Evolutionary conservation across 345 rosid genomes (phyloP), one percentile per base, ranked within the genome.

Genomic region (Mangifera indica): DNA sequence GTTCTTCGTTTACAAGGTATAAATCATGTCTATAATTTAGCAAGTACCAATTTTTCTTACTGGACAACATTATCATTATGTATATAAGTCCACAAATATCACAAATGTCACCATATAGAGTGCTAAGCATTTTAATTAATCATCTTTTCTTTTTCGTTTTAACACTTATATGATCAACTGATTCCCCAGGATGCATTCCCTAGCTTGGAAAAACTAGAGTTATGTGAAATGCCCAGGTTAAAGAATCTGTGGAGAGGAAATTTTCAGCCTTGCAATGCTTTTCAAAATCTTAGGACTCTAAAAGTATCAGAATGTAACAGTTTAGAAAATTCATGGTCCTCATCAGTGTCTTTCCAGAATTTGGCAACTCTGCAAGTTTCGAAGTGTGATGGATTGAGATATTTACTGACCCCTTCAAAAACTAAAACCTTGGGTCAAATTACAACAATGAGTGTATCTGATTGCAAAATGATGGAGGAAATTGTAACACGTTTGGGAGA

Each of bases 1-100:
- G 13, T 58, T 76, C 48, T 57, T 63, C 55, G n/a, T 71, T 34
- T 34, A 59, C 17, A 49, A 65, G 79, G 79, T 76, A 76, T 46
- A 67, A 57, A 8, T 17, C 6, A 55, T 20, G 22, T 17, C 6
- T 18, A 53, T 3, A 5, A 17, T 7, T 14, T 11, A 51, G 17
- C 1, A 3, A 2, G 20, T 7, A 15, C 15, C 55, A 51, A 51
- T 3, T 34, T 34, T 51, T 14, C 17, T 14, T 5, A 13, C 2
- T 5, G n/a, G n/a, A 18, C 4, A 51, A 51, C 25, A 53, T 22
- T 18, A n/a, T 34, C 21, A 1, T 29, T 29, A 10, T 0, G 10
- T 2, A 34, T 34, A 2, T 34, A 34, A 34, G 37, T 34, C 0
- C 37, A 0, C 37, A 34, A 3, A 34, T 4, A 34, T 34, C 37